phyloP scores from a whole-genome alignment of 208 protist species.

The Angomonas desouzai region DNA sequence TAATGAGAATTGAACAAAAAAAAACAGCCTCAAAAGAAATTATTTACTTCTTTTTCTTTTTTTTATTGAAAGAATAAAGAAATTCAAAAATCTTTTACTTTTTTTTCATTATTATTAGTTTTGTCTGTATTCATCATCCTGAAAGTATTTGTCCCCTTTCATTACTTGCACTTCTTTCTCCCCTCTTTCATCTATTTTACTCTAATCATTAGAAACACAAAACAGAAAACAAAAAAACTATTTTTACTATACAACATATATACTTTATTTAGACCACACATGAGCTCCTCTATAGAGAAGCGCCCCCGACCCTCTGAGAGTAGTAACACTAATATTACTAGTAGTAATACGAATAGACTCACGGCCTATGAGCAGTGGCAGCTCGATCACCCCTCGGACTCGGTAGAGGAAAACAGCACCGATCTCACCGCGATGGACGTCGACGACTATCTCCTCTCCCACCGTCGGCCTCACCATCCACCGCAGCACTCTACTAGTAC shows the following conservation, averaged over 20 bases:
- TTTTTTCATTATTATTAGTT: slow-evolving; percentile 15
- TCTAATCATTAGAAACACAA: slow-evolving; percentile 14
- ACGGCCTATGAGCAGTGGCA: slow-evolving; percentile 6
- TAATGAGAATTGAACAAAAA: not conserved
- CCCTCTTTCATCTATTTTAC: not conserved
- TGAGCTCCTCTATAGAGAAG: slow-evolving; percentile 34
- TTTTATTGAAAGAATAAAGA: not conserved
- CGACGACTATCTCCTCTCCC: not conserved
- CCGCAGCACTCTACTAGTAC: not conserved
- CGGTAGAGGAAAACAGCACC: not conserved
- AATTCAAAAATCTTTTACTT: slow-evolving; percentile 10
- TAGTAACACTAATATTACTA: slow-evolving; percentile 62
- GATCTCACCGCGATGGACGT: not conserved
- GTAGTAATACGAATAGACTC: not conserved
- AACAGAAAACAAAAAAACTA: slow-evolving; percentile 9
- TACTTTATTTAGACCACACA: not conserved
- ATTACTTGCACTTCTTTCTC: slow-evolving; percentile 13
- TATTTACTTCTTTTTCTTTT: no score
- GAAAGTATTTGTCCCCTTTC: slow-evolving; percentile 1
- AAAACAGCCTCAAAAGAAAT: not conserved
- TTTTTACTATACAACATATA: slow-evolving; percentile 1
- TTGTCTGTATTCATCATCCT: slow-evolving; percentile 6
- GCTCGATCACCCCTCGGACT: not conserved
- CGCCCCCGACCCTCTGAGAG: not conserved
- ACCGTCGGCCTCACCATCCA: not conserved